Evolutionary conservation across 108 stramenopile species (phyloP), one percentile per base, ranked within the genome.

Genomic region (Tribonema minus): DNA sequence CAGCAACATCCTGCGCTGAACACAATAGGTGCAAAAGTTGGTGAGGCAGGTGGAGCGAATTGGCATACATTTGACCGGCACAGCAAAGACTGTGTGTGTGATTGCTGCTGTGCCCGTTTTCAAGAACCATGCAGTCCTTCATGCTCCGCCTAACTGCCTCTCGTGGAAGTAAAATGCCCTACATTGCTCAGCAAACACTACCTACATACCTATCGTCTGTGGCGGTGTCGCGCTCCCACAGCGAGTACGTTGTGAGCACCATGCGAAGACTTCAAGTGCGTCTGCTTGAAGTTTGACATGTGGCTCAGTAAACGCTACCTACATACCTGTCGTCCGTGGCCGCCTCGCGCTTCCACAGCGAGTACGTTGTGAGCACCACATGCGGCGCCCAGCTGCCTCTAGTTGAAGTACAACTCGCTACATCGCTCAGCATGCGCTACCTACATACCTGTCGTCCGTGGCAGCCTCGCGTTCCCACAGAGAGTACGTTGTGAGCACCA

Each of bases 231-330:
- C 74, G 64, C 72, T 86, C 84, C 80, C 80, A 86, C 63, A 76
- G 25, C 12, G 70, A 74, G 58, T 85, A 86, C 28, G 46, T 54
- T 54, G 46, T 54, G 46, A 95, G 94, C 67, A 90, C 90, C 39
- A 93, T 69, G 20, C 9, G 12, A 91, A 90, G 34, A 93, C 88
- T 80, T 97, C 94, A 36, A 26, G 35, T n/a, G n/a, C n/a, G n/a
- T n/a, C n/a, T n/a, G n/a, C n/a, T n/a, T n/a, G n/a, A n/a, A n/a
- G n/a, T n/a, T n/a, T n/a, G n/a, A n/a, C n/a, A n/a, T n/a, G n/a
- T n/a, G n/a, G n/a, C n/a, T n/a, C n/a, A n/a, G n/a, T n/a, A n/a
- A n/a, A n/a, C n/a, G n/a, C n/a, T n/a, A n/a, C n/a, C n/a, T n/a
- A n/a, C n/a, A n/a, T n/a, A 38, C 31, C 83, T 33, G 65, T 86